Base-by-base conservation (phyloP, 2,329 filamentous ascomycete genomes). In the Alternaria ethzedia region DNA sequence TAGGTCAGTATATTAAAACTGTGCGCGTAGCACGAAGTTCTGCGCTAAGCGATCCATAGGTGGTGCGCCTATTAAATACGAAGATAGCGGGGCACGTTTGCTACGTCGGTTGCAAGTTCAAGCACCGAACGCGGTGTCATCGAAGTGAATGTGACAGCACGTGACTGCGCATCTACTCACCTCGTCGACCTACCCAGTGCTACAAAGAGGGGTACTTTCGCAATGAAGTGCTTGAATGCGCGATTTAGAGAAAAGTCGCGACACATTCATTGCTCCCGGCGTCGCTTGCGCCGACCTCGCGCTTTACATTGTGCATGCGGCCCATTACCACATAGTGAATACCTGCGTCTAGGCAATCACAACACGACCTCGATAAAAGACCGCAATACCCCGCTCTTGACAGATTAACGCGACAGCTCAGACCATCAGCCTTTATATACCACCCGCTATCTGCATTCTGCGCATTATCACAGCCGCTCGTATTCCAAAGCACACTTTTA, bases 221-320 rank as follows among this genome's bases (percentile, higher is more conserved):
- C 3, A 21, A 21, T 28, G 20, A 20, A 20, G 4, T 8, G 2
- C 1, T 17, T 6, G 10, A 0, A 13, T 17, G 3, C 15, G 6
- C 13, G 5, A 41, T 25, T 30, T 6, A 2, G 17, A 21, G 0
- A 21, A 17, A 1, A 15, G 3, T 15, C 0, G 2, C 17, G 12
- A 26, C 5, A 30, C 13, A 21, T n/a, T 13, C n/a, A 20, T 2
- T 20, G 15, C 12, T 25, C 6, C 2, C 3, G 4, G 2, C 5
- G n/a, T 13, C 23, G 6, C 47, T 6, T 30, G 17, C n/a, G 17
- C 17, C n/a, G 26, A 30, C 1, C 11, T 50, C 9, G 6, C n/a
- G n/a, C 7, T 32, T 7, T 6, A 13, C 26, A 32, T 9, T 21
- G 26, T 50, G 12, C 17, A 6, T 20, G 17, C 26, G 26, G 3